Conservation (phyloP, 2,329 filamentous ascomycete species). For the Thermochaetoides dissita region DNA sequence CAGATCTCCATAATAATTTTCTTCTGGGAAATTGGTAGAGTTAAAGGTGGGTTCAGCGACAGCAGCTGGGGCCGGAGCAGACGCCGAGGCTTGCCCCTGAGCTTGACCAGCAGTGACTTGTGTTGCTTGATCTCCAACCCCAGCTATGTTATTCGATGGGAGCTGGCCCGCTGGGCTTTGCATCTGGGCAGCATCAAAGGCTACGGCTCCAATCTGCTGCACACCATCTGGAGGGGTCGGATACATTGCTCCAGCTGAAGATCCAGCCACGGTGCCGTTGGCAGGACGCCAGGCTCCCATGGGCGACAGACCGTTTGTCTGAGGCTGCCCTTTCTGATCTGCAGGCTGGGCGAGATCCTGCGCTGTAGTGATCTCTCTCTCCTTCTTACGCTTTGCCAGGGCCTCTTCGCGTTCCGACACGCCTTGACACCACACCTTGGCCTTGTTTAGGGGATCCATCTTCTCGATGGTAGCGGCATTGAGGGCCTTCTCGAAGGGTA, state of each 20-base stretch:
- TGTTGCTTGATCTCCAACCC: too few species aligned
- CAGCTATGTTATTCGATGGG: slow-evolving; percentile 7
- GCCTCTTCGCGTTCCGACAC: slow-evolving; percentile 32
- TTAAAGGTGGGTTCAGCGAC: slow-evolving; percentile 4
- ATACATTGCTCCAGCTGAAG: slow-evolving; percentile 42
- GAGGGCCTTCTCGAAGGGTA: slow-evolving; percentile 26
- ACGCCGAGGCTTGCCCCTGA: too few species aligned
- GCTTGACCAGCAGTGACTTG: too few species aligned
- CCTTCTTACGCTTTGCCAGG: slow-evolving; percentile 33
- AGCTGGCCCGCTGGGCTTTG: slow-evolving; percentile 37
- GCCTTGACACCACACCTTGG: slow-evolving; percentile 34
- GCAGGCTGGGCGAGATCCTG: slow-evolving; percentile 27
- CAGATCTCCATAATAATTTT: slow-evolving; percentile 54
- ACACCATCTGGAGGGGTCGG: slow-evolving; percentile 58
- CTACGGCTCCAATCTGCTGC: slow-evolving; percentile 38
- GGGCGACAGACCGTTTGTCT: slow-evolving; percentile 37
- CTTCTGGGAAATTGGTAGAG: slow-evolving; percentile 31
- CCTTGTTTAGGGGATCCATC: slow-evolving; percentile 35
- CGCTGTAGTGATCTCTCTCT: slow-evolving; percentile 29
- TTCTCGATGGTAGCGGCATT: slow-evolving; percentile 26
- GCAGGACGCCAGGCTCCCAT: slow-evolving; percentile 35
- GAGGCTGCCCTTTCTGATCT: slow-evolving; percentile 26
- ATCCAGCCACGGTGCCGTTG: slow-evolving; percentile 24
- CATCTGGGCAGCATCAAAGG: slow-evolving; percentile 40
- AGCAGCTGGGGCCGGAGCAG: too few species aligned